Conservation (phyloP, 768 basidiomycete species). For the Mycena maculata region DNA sequence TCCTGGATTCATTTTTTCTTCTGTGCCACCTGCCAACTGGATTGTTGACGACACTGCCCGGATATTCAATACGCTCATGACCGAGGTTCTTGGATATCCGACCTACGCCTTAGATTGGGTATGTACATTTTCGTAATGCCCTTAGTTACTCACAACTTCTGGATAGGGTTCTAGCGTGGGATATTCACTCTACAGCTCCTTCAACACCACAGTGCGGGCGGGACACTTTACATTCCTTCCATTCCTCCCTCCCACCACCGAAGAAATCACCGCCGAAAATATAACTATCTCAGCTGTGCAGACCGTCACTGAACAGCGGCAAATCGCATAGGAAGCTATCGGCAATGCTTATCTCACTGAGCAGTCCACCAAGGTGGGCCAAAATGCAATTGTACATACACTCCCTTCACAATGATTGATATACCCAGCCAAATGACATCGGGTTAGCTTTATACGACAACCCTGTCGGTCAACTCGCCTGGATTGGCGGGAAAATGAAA, state of each 20-base stretch:
- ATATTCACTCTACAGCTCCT: slow-evolving; percentile 11
- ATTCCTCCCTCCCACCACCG: neutral
- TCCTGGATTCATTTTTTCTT: too few species aligned
- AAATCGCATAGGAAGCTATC: neutral
- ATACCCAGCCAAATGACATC: slow-evolving; percentile 9
- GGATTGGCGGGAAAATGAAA: slow-evolving; percentile 2
- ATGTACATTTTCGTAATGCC: neutral
- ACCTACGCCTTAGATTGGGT: slow-evolving; percentile 40
- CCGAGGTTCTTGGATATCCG: slow-evolving; percentile 37
- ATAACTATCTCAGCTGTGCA: neutral
- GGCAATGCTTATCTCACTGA: neutral
- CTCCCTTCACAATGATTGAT: neutral
- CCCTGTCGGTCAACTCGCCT: too few species aligned
- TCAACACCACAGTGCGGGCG: slow-evolving; percentile 16
- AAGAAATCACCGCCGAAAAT: neutral
- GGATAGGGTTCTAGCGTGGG: neutral
- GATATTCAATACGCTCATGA: slow-evolving; percentile 35
- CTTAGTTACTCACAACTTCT: neutral
- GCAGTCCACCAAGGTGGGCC: neutral
- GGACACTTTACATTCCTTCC: slow-evolving; percentile 3
- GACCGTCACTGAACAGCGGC: neutral
- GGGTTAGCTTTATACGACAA: neutral
- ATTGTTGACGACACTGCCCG: too few species aligned
- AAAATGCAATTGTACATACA: neutral
- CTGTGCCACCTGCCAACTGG: too few species aligned